These are phyloP conservation scores for Penicillium paradoxum DNA, from an alignment of 495 filamentous ascomycete species.

Conservation along the genomic window DNA sequence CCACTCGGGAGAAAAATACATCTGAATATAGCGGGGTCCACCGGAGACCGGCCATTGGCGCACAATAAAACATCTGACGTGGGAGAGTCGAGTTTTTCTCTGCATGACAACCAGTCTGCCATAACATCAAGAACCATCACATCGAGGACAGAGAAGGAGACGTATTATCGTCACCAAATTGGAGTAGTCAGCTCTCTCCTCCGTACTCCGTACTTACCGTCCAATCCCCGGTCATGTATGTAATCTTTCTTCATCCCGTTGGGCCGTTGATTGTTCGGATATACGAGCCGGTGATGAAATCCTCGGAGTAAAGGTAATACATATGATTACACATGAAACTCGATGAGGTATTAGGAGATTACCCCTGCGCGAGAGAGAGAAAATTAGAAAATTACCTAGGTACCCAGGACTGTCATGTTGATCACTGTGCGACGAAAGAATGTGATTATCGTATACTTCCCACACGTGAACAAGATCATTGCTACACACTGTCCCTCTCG, in stretches of 20 bases:
- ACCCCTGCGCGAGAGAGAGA: neutral
- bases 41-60: constrained; percentile 20
- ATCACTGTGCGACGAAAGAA: constrained; percentile 19
- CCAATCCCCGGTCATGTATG: neutral
- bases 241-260: neutral
- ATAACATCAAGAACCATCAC: neutral
- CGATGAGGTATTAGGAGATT: neutral
- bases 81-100: neutral
- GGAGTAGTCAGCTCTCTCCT: too few species aligned
- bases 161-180: too few species aligned
- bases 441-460: constrained; percentile 6
- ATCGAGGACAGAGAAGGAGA: too few species aligned
- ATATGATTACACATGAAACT: neutral
- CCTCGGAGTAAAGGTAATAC: constrained; percentile 1
- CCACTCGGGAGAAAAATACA: neutral
- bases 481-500: neutral
- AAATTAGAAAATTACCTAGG: neutral
- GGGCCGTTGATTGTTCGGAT: constrained; percentile 15
- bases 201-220: neutral
- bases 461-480: neutral
- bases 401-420: neutral
- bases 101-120: neutral
- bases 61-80: constrained; percentile 9
- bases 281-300: constrained; percentile 10
- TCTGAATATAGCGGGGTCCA: constrained; percentile 20